Percentiles rank a stretch among this genome's conserved stretches.
Evolutionary conservation across 1,139 yeast genomes (phyloP).

Genomic region (Oligophagozyma castellii): DNA sequence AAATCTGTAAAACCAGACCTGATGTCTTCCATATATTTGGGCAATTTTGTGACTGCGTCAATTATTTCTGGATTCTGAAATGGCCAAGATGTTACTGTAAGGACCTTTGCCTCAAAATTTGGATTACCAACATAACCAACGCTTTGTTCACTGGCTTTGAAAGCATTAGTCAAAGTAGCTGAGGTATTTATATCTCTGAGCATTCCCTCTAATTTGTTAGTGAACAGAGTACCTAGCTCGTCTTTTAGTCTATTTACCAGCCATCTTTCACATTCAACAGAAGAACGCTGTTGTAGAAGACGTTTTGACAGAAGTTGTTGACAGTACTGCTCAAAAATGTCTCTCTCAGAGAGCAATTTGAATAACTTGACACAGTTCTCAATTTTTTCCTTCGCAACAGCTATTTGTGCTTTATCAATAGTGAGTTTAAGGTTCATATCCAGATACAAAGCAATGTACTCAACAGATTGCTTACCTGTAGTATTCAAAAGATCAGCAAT

Average conservation of each 20-base stretch:
- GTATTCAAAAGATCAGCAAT: constrained; percentile 51
- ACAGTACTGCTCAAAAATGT: constrained; percentile 73
- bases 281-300: constrained; percentile 43
- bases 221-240: constrained; percentile 70
- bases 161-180: constrained; percentile 7
- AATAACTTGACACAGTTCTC: constrained; percentile 48
- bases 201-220: constrained; percentile 81
- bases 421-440: constrained; percentile 38
- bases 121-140: too few species aligned
- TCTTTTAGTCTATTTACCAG: constrained; percentile 59
- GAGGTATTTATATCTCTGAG: constrained; percentile 55
- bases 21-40: constrained; percentile 32
- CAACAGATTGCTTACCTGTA: constrained; percentile 44
- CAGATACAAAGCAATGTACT: constrained; percentile 58
- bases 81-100: constrained; percentile 32
- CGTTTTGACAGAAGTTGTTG: constrained; percentile 85
- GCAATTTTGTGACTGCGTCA: constrained; percentile 33
- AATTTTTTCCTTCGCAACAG: constrained; percentile 41
- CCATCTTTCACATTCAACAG: constrained; percentile 54
- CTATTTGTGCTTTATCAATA: constrained; percentile 44
- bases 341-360: constrained; percentile 66
- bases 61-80: constrained; percentile 12
- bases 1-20: constrained; percentile 32
- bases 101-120: constrained; percentile 34
- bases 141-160: constrained; percentile 16